Conservation (phyloP, 2,329 filamentous ascomycete species). For the Magnaporthales sp. region DNA sequence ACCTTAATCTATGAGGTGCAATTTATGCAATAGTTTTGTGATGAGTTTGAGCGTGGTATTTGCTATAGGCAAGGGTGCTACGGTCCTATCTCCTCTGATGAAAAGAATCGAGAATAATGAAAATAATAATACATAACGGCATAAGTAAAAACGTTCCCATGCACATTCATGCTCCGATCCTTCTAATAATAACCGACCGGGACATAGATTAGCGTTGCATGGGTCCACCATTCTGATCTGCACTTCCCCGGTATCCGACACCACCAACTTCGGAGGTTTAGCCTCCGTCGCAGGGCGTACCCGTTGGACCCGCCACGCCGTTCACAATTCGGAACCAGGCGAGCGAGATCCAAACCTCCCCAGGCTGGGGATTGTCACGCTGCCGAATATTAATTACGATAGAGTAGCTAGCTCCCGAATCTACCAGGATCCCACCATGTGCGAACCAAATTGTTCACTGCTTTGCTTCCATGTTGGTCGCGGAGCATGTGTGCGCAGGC, state of each 20-base stretch:
- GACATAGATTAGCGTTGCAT: neutral
- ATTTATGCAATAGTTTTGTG: neutral
- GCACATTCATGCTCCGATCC: neutral
- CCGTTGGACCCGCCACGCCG: neutral
- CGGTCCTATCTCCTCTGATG: no score
- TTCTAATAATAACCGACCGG: neutral
- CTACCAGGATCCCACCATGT: neutral
- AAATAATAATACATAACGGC: no score
- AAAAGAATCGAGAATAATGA: no score
- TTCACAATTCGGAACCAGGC: neutral
- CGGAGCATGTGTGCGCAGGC: neutral
- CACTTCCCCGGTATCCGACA: neutral
- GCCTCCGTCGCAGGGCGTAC: neutral
- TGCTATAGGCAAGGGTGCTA: no score
- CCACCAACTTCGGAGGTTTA: neutral
- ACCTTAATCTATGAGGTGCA: neutral
- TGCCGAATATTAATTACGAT: neutral
- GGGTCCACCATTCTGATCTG: neutral
- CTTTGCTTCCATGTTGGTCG: neutral
- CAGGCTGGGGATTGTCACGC: neutral
- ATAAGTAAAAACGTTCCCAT: no score
- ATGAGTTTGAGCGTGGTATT: no score
- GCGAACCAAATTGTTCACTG: neutral
- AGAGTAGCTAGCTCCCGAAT: neutral
- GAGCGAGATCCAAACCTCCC: neutral